These are phyloP conservation scores for Globisporangium spinosum DNA, from an alignment of 352 stramenopile species.

Conservation along the genomic window DNA sequence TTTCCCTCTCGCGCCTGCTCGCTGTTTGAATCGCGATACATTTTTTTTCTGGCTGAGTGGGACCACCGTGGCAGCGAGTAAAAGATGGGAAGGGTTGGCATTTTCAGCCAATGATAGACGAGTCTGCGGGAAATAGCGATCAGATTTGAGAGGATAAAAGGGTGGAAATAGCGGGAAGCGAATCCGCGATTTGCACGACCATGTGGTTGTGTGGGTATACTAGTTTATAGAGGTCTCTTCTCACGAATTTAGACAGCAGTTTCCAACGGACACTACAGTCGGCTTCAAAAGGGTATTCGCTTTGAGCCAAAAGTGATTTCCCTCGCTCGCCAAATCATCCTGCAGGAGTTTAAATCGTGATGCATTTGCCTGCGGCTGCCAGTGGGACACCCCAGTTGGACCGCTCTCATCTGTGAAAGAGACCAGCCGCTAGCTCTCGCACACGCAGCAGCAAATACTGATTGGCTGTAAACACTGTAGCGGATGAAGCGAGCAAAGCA, in stretches of 20 bases:
- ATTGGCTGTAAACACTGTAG: no score
- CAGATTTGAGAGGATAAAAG: no score
- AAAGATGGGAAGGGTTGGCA: background rate
- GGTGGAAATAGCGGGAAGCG: background rate
- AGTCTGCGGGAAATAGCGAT: background rate
- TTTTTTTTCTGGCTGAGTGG: no score
- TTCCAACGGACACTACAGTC: background rate
- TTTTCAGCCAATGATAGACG: constrained; percentile 3
- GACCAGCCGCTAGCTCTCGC: no score
- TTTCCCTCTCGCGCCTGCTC: background rate
- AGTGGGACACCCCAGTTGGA: no score
- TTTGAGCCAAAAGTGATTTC: no score
- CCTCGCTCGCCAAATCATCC: no score
- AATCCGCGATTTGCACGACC: background rate
- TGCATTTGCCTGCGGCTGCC: no score
- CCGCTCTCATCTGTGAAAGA: no score
- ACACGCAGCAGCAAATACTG: no score
- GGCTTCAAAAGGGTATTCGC: background rate
- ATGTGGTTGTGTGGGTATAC: background rate
- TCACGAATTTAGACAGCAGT: background rate
- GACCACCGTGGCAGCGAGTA: background rate
- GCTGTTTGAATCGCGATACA: background rate
- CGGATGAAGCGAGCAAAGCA: no score
- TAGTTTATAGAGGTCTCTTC: background rate
- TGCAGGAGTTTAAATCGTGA: no score